A percentile compares a stretch with the other conserved stretches of the same genome.
Evolutionary conservation across 1,284 basidiomycete genomes (phyloP).

Genomic region (Pseudozyma sp.): DNA sequence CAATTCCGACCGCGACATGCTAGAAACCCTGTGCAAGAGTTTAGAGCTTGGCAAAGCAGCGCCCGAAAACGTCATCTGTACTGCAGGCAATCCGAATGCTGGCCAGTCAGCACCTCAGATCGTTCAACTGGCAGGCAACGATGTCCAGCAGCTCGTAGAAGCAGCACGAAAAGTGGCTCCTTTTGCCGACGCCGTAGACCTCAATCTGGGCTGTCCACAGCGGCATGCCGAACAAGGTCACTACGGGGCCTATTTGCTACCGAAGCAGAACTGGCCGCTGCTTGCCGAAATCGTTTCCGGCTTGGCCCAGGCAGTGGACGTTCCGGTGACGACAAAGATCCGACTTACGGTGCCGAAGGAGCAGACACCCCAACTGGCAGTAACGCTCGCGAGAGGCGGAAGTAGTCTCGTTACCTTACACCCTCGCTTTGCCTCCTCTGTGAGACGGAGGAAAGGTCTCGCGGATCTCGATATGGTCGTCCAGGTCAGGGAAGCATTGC

Average conservation of each 20-base stretch:
- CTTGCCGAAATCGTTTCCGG: conserved; percentile 75
- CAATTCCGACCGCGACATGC: conserved; percentile 25
- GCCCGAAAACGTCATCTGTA: conserved; percentile 16
- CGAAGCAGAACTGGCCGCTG: conserved; percentile 77
- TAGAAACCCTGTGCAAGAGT: conserved; percentile 36
- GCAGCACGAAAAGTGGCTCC: conserved; percentile 75
- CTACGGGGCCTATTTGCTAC: conserved; percentile 79
- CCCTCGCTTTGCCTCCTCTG: conserved; percentile 78
- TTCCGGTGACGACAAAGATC: conserved; percentile 77
- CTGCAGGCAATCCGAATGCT: background rate
- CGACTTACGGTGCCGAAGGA: conserved; percentile 71
- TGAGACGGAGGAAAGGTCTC: conserved; percentile 76
- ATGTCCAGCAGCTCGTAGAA: conserved; percentile 74
- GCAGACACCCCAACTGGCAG: conserved; percentile 75
- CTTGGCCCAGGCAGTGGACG: conserved; percentile 57
- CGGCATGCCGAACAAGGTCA: conserved; percentile 77
- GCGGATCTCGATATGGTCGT: conserved; percentile 77
- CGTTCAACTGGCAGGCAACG: conserved; percentile 79
- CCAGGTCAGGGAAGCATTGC: conserved; percentile 71
- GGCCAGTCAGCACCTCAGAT: conserved; percentile 72
- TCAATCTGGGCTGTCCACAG: conserved; percentile 79
- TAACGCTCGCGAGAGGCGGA: conserved; percentile 75
- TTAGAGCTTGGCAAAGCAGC: conserved; percentile 41
- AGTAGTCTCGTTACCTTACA: conserved; percentile 78
- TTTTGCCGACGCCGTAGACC: conserved; percentile 74